Percentiles rank a stretch among this genome's conserved stretches.
phyloP scores from a whole-genome alignment of 768 basidiomycete genomes.

The Xerocomellus chrysenteron region DNA sequence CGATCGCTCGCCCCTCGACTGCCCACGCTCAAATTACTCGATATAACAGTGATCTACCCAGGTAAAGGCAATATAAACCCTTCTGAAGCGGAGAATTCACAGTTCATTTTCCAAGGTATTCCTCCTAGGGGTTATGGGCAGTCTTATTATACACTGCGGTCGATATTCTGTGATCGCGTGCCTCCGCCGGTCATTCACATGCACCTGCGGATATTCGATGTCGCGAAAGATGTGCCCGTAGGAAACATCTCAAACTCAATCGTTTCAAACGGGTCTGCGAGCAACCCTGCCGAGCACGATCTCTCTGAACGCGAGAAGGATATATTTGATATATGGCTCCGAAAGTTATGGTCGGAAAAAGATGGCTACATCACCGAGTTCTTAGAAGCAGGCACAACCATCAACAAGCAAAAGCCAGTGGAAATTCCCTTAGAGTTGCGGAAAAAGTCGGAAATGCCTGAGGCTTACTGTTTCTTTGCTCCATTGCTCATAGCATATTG shows the following conservation, averaged over 20 bases:
- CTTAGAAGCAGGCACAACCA: slow-evolving; percentile 51
- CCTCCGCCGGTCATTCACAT: slow-evolving; percentile 86
- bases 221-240: slow-evolving; percentile 65
- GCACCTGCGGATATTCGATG: slow-evolving; percentile 79
- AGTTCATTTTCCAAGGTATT: slow-evolving; percentile 48
- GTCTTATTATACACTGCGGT: slow-evolving; percentile 84
- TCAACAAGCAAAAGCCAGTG: slow-evolving; percentile 30
- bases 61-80: slow-evolving; percentile 41
- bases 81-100: neutral
- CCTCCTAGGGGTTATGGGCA: slow-evolving; percentile 83
- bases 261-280: slow-evolving; percentile 28
- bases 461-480: slow-evolving; percentile 71
- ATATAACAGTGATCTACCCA: slow-evolving; percentile 90
- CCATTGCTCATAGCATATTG: slow-evolving; percentile 53
- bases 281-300: slow-evolving; percentile 43
- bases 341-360: slow-evolving; percentile 80
- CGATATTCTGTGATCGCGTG: slow-evolving; percentile 78
- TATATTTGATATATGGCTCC: slow-evolving; percentile 81
- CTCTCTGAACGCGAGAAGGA: slow-evolving; percentile 57
- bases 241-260: slow-evolving; percentile 49
- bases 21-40: slow-evolving; percentile 77
- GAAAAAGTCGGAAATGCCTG: slow-evolving; percentile 52
- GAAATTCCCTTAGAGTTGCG: slow-evolving; percentile 63
- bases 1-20: slow-evolving; percentile 78
- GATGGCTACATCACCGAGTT: slow-evolving; percentile 75